phyloP scores from a whole-genome alignment of 352 stramenopile species.

The Pythium dissotocum region DNA sequence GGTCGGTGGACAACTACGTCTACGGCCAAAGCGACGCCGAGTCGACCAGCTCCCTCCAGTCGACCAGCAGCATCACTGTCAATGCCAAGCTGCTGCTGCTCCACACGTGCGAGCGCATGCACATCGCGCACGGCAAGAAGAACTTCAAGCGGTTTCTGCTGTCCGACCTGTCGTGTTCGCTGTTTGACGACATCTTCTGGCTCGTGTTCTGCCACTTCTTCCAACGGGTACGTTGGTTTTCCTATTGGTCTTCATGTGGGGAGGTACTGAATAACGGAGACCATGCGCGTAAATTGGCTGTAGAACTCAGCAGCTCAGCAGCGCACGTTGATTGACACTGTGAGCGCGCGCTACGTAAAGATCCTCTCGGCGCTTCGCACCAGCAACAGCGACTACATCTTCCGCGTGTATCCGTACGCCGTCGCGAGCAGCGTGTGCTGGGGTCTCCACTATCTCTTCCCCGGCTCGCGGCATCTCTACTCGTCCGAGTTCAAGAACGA shows the following conservation, averaged over 20 bases:
- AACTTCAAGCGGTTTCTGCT: slow-evolving; percentile 86
- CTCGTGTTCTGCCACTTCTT: slow-evolving; percentile 89
- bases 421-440: slow-evolving; percentile 77
- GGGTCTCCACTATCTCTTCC: slow-evolving; percentile 89
- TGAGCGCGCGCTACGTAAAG: slow-evolving; percentile 81
- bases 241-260: background rate
- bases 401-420: slow-evolving; percentile 87
- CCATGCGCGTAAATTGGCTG: background rate
- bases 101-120: slow-evolving; percentile 84
- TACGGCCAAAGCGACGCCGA: slow-evolving; percentile 31
- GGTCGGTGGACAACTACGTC: slow-evolving; percentile 76
- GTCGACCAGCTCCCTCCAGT: slow-evolving; percentile 7
- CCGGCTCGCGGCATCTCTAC: slow-evolving; percentile 87
- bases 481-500: slow-evolving; percentile 78
- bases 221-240: slow-evolving; percentile 51
- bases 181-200: slow-evolving; percentile 91
- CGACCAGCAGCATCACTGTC: slow-evolving; percentile 39
- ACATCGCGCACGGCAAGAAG: slow-evolving; percentile 65
- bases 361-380: slow-evolving; percentile 66
- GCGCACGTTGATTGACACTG: slow-evolving; percentile 59
- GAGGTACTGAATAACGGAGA: background rate
- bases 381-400: slow-evolving; percentile 83
- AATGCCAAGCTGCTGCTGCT: slow-evolving; percentile 84
- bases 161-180: slow-evolving; percentile 66
- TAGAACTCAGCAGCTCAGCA: slow-evolving; percentile 66